Base-by-base conservation (phyloP, 2,329 filamentous ascomycete species). In the Xylaria sp. region DNA sequence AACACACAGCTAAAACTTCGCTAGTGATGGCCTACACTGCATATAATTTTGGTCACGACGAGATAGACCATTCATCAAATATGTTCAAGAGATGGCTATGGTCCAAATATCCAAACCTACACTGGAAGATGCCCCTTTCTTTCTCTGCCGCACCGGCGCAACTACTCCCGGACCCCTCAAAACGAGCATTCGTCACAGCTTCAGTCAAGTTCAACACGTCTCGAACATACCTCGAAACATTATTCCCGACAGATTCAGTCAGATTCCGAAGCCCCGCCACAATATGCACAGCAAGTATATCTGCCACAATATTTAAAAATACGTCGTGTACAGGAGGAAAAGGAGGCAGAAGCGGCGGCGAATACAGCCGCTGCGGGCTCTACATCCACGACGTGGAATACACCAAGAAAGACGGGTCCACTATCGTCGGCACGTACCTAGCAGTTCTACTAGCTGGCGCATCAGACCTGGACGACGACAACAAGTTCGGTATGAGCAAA, bases 361-460 rank as follows among this genome's bases (percentile, higher is more conserved):
- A 37, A 2, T 91, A 91, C 75, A 84, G 80, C 20, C 84, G 86
- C 72, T 79, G 89, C 15, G 89, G 88, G 0, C 81, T 91, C 0
- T 90, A 89, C 74, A 84, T 91, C 18, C 89, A 91, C 69, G 89
- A 87, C 0, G 85, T 91, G 1, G 78, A 88, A 69, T 90, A 89
- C 71, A 82, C 78, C 0, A 86, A 84, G 71, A 79, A 82, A 76
- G 86, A 78, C 63, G 87, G 87, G 1, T 78, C 80, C 0, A 78
- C 81, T 0, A 74, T 88, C 0, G 78, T 78, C 13, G 89, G 88
- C 1, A 85, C 85, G 0, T 90, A 86, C 71, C 75, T 90, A 46
- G 84, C 87, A 0, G 79, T 90, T 0, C 78, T 90, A 0, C 88
- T 91, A 70, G 80, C 88, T 0, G 89, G 91, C 70, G 86, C 89